phyloP scores from a whole-genome alignment of 768 basidiomycete genomes.

The Suillus luteus region DNA sequence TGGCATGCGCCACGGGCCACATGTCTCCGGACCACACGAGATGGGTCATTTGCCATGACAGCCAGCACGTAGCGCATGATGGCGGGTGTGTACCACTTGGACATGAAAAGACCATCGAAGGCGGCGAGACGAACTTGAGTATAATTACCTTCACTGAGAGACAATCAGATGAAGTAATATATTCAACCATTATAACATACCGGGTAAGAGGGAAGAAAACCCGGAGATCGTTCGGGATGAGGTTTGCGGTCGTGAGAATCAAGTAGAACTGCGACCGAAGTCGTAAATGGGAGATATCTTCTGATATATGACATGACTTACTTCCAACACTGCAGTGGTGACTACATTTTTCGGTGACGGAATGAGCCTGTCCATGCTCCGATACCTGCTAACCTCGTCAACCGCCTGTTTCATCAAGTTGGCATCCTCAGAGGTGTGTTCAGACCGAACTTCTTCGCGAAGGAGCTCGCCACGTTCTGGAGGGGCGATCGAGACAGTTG shows the following conservation, averaged over 20 bases:
- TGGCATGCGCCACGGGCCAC: conserved; percentile 86
- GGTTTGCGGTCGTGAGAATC: conserved; percentile 71
- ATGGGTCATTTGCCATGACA: conserved; percentile 85
- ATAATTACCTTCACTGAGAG: conserved; percentile 85
- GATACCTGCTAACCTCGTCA: conserved; percentile 86
- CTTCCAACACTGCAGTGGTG: conserved; percentile 89
- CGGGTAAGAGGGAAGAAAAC: conserved; percentile 88
- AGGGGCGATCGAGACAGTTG: conserved; percentile 72
- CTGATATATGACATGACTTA: conserved; percentile 37
- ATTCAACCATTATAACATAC: conserved; percentile 42
- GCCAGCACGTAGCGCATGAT: conserved; percentile 88
- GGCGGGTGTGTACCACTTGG: conserved; percentile 82
- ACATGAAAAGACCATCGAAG: conserved; percentile 91
- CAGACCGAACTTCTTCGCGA: conserved; percentile 63
- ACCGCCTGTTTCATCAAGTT: conserved; percentile 73
- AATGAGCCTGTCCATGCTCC: conserved; percentile 92
- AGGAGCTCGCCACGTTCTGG: conserved; percentile 81
- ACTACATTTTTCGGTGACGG: conserved; percentile 94
- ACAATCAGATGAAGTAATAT: conserved; percentile 14
- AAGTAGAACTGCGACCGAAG: conserved; percentile 65
- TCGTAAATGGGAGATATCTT: conserved; percentile 13
- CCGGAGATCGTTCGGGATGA: conserved; percentile 74
- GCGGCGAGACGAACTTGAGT: conserved; percentile 89
- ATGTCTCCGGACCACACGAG: conserved; percentile 79
- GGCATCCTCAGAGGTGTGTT: conserved; percentile 68